phyloP scores from a whole-genome alignment of 2,329 filamentous ascomycete species.

The Domatiomyces globalis region DNA sequence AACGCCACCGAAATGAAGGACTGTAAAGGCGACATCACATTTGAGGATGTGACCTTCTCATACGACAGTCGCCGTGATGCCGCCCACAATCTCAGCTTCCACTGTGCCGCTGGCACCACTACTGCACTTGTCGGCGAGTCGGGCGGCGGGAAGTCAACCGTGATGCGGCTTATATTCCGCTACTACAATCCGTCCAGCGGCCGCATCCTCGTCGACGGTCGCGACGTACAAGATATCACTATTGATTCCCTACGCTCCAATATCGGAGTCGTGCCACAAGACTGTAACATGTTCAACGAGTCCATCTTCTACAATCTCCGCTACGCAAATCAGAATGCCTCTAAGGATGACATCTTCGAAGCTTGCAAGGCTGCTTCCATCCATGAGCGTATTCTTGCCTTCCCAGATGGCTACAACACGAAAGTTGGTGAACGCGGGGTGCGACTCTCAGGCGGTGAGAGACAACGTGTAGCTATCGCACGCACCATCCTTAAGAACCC shows the following conservation, averaged over 20 bases:
- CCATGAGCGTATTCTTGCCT: conserved; percentile 78
- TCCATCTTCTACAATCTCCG: conserved; percentile 87
- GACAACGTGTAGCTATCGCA: conserved; percentile 85
- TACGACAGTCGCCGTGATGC: conserved; percentile 82
- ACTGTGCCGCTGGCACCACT: conserved; percentile 76
- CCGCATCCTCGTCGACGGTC: conserved; percentile 68
- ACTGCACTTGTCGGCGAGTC: conserved; percentile 95
- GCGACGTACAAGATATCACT: conserved; percentile 70
- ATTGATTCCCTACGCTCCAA: conserved; percentile 85
- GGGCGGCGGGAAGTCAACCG: conserved; percentile 89
- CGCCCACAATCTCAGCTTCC: conserved; percentile 68
- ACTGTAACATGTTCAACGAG: conserved; percentile 91
- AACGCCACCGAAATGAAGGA: conserved; percentile 47
- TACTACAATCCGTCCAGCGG: conserved; percentile 83
- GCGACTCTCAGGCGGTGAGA: conserved; percentile 77
- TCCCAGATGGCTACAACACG: conserved; percentile 76
- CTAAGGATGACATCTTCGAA: conserved; percentile 65
- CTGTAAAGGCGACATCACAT: conserved; percentile 71
- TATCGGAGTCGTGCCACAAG: conserved; percentile 93
- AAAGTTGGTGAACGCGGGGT: conserved; percentile 84
- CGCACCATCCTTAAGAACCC: conserved; percentile 86
- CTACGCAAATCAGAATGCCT: conserved; percentile 70
- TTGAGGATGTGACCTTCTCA: conserved; percentile 78
- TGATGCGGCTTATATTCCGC: conserved; percentile 89
- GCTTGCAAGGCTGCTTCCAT: conserved; percentile 81